Conservation (phyloP, 768 basidiomycete species). For the Hypsizygus marmoreus region DNA sequence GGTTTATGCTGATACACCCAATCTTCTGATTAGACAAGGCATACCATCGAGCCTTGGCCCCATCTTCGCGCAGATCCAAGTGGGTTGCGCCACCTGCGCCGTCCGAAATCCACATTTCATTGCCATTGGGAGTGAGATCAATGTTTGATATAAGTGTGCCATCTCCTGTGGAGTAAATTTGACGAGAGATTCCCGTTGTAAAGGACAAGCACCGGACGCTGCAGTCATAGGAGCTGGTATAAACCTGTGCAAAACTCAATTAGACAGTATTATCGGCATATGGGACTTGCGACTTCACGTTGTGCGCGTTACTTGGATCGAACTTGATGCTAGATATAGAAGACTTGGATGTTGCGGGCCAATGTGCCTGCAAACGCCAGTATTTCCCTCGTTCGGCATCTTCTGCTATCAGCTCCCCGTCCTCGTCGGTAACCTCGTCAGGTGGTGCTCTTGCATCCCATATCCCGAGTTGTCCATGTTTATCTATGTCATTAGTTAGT, state of each 20-base stretch:
- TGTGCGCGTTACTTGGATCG: constrained; percentile 75
- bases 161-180: constrained; percentile 66
- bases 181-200: constrained; percentile 67
- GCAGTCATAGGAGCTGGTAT: constrained; percentile 81
- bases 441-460: constrained; percentile 80
- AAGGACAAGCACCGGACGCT: constrained; percentile 76
- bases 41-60: constrained; percentile 58
- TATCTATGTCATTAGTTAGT: constrained; percentile 50
- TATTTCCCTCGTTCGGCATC: constrained; percentile 70
- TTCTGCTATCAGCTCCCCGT: constrained; percentile 43
- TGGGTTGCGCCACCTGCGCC: constrained; percentile 70
- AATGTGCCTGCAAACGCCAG: constrained; percentile 80
- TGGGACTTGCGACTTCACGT: constrained; percentile 41
- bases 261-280: background rate
- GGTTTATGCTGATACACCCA: constrained; percentile 80
- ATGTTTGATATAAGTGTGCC: constrained; percentile 63
- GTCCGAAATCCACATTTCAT: constrained; percentile 88
- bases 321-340: constrained; percentile 80
- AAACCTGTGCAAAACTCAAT: constrained; percentile 49
- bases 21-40: constrained; percentile 72
- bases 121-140: constrained; percentile 65
- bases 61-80: constrained; percentile 69
- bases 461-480: constrained; percentile 79
- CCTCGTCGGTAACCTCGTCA: constrained; percentile 70
- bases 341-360: constrained; percentile 80